phyloP scores from a whole-genome alignment of 2,329 filamentous ascomycete species.

The Aspergillus brasiliensis region DNA sequence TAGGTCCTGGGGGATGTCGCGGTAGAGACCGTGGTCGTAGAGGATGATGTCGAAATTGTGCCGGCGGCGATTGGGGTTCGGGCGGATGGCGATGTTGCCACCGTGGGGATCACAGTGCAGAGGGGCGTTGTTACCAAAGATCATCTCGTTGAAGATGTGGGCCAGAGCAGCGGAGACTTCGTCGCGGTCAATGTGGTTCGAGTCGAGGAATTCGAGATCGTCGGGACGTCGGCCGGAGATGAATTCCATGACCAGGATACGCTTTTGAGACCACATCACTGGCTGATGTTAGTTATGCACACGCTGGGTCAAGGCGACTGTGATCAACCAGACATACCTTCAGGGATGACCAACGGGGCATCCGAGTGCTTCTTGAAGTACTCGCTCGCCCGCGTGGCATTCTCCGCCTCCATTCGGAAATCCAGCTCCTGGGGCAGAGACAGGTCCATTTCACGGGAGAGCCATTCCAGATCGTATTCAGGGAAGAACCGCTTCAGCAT shows the following conservation, averaged over 20 bases:
- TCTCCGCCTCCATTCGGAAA: slow-evolving; percentile 81
- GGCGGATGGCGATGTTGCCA: slow-evolving; percentile 89
- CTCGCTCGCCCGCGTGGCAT: slow-evolving; percentile 75
- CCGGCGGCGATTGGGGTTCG: slow-evolving; percentile 63
- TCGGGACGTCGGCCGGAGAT: slow-evolving; percentile 84
- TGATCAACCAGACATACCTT: slow-evolving; percentile 42
- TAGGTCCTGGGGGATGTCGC: slow-evolving; percentile 78
- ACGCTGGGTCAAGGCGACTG: neutral
- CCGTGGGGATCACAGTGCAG: slow-evolving; percentile 97
- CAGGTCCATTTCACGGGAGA: slow-evolving; percentile 87
- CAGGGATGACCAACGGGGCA: slow-evolving; percentile 83
- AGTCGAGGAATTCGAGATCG: slow-evolving; percentile 83
- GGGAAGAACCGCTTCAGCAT: slow-evolving; percentile 92
- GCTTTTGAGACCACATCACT: slow-evolving; percentile 84
- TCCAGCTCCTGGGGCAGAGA: slow-evolving; percentile 91
- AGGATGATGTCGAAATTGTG: slow-evolving; percentile 93
- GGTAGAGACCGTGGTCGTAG: slow-evolving; percentile 96
- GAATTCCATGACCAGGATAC: slow-evolving; percentile 94
- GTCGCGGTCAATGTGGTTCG: slow-evolving; percentile 85
- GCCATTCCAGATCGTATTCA: slow-evolving; percentile 95
- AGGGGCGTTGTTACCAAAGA: slow-evolving; percentile 85
- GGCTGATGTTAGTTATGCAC: slow-evolving; percentile 17
- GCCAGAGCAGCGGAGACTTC: slow-evolving; percentile 91
- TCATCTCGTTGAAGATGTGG: slow-evolving; percentile 98
- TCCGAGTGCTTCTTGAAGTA: slow-evolving; percentile 76